These are phyloP conservation scores for Parastagonospora avenae DNA, from an alignment of 2,329 filamentous ascomycete species.

Conservation along the genomic window DNA sequence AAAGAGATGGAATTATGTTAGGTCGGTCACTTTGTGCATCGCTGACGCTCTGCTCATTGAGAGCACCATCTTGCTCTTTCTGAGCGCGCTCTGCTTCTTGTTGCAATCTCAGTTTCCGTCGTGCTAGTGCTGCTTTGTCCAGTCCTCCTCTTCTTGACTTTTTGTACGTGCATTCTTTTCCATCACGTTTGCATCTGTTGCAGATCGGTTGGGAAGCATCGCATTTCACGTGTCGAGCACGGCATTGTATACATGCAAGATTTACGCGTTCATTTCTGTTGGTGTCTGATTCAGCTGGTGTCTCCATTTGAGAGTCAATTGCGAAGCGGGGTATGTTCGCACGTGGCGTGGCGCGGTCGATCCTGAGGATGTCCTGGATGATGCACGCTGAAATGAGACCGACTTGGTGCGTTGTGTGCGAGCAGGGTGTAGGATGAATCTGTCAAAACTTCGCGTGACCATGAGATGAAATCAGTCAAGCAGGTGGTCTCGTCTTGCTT, in stretches of 20 bases:
- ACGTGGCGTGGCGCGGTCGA: background rate
- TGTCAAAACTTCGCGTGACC: too few relatives aligned
- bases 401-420: background rate
- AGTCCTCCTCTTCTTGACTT: constrained; percentile 43
- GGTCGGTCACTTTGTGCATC: background rate
- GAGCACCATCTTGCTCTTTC: constrained; percentile 9
- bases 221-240: constrained; percentile 43
- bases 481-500: too few relatives aligned
- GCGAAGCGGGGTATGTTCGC: background rate
- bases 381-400: background rate
- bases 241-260: constrained; percentile 41
- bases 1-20: too few relatives aligned
- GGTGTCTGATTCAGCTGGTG: constrained; percentile 6
- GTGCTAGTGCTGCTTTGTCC: constrained; percentile 39
- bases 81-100: constrained; percentile 26
- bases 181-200: constrained; percentile 37
- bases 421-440: background rate
- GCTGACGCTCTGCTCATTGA: background rate
- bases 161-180: constrained; percentile 40
- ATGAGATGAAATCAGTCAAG: too few relatives aligned
- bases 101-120: constrained; percentile 32
- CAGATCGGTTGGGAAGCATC: constrained; percentile 39
- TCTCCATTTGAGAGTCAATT: constrained; percentile 18
- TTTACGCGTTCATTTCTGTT: constrained; percentile 36
- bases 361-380: background rate